Conservation (phyloP, 805 yeast species). For the Wickerhamiella sergipiensis region DNA sequence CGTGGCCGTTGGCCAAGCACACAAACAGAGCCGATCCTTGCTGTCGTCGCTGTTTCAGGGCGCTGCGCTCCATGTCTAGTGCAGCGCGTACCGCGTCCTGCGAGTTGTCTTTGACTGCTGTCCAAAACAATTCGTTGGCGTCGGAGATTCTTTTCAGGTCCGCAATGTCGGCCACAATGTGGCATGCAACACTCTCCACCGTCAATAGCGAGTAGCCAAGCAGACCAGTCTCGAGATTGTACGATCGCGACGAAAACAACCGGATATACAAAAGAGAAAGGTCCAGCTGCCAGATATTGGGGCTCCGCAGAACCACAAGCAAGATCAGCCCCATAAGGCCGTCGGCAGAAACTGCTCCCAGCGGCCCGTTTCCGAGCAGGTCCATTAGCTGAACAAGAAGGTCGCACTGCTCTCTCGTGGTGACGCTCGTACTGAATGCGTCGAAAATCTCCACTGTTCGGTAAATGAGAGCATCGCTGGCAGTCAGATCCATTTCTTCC, state of each 20-base stretch:
- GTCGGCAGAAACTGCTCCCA: constrained; percentile 56
- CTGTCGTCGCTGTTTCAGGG: background rate
- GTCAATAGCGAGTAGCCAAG: constrained; percentile 58
- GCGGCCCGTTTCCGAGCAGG: constrained; percentile 21
- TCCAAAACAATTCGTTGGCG: constrained; percentile 42
- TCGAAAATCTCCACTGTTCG: constrained; percentile 38
- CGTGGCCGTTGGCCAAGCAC: constrained; percentile 39
- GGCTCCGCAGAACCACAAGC: constrained; percentile 53
- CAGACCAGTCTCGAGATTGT: constrained; percentile 7
- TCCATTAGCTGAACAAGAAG: background rate
- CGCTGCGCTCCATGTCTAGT: background rate
- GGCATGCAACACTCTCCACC: constrained; percentile 65
- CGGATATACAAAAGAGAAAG: constrained; percentile 55
- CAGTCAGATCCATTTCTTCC: constrained; percentile 15
- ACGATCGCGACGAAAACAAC: constrained; percentile 31
- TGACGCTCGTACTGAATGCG: constrained; percentile 31
- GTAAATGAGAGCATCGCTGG: constrained; percentile 27
- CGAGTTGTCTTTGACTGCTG: constrained; percentile 24
- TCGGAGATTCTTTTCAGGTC: constrained; percentile 31
- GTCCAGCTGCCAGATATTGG: constrained; percentile 37
- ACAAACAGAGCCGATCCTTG: constrained; percentile 38
- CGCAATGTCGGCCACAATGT: constrained; percentile 34
- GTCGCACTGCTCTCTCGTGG: background rate
- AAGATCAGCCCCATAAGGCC: constrained; percentile 59
- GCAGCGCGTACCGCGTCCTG: background rate